These are phyloP conservation scores for Mycena leptocephala DNA, from an alignment of 768 basidiomycete genomes.

Conservation along the genomic window DNA sequence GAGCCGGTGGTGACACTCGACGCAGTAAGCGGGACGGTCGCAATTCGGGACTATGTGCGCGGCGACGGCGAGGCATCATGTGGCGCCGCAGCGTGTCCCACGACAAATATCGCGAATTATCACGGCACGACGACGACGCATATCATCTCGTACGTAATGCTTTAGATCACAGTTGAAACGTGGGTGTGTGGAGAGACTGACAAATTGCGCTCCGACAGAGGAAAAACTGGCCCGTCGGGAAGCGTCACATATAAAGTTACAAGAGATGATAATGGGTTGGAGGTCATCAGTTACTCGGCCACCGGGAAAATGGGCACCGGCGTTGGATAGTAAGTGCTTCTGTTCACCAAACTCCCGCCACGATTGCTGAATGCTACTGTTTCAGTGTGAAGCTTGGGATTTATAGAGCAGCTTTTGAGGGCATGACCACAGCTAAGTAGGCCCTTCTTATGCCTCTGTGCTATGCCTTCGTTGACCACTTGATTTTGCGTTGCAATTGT, in stretches of 20 bases:
- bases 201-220: background rate
- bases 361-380: background rate
- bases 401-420: background rate
- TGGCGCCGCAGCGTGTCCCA: constrained; percentile 7
- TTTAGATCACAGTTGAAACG: background rate
- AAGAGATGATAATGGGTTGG: background rate
- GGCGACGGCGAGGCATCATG: constrained; percentile 14
- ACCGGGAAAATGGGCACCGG: background rate
- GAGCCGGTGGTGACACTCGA: constrained; percentile 46
- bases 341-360: background rate
- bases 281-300: background rate
- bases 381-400: background rate
- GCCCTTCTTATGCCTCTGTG: background rate
- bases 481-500: background rate
- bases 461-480: background rate
- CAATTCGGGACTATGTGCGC: constrained; percentile 48
- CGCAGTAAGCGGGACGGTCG: constrained; percentile 37
- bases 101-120: constrained; percentile 12
- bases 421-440: background rate
- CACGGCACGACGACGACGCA: constrained; percentile 22
- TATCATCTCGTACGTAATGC: constrained; percentile 12
- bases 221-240: background rate
- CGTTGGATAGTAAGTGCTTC: background rate
- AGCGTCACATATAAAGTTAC: background rate
- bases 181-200: background rate